phyloP scores from a whole-genome alignment of 345 rosid genomes.

The Chamaenerion angustifolium region DNA sequence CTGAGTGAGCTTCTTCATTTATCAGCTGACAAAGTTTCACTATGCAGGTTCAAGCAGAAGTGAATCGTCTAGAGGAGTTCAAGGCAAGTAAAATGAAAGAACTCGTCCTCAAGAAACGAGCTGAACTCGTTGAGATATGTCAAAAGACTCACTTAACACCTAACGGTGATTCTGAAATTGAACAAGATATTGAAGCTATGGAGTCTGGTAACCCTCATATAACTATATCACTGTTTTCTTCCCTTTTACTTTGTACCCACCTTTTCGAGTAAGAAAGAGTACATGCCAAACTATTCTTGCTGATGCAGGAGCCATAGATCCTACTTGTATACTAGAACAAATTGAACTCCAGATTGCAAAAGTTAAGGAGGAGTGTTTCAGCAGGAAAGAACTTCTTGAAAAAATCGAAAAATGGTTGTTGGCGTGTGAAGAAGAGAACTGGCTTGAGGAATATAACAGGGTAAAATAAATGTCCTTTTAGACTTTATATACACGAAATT shows the following conservation, averaged over 20 bases:
- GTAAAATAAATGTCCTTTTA: slow-evolving; percentile 19
- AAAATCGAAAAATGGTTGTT: slow-evolving; percentile 89
- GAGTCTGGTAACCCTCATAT: slow-evolving; percentile 48
- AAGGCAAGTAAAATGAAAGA: slow-evolving; percentile 96
- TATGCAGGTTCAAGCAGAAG: slow-evolving; percentile 83
- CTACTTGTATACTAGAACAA: slow-evolving; percentile 54
- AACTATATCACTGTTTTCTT: background rate
- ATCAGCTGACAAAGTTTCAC: slow-evolving; percentile 3
- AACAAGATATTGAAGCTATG: slow-evolving; percentile 52
- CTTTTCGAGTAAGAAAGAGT: background rate
- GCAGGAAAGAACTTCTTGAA: slow-evolving; percentile 86
- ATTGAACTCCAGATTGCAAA: slow-evolving; percentile 74
- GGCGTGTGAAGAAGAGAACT: slow-evolving; percentile 95
- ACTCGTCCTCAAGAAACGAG: slow-evolving; percentile 80
- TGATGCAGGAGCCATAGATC: slow-evolving; percentile 48
- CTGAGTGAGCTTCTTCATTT: too few relatives aligned
- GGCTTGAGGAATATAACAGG: slow-evolving; percentile 98
- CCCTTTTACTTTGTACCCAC: background rate
- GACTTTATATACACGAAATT: too few relatives aligned
- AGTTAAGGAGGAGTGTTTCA: slow-evolving; percentile 80
- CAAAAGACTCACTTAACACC: slow-evolving; percentile 79
- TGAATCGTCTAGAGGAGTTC: slow-evolving; percentile 66
- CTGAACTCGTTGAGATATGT: slow-evolving; percentile 80
- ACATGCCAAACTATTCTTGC: background rate
- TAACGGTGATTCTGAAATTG: slow-evolving; percentile 46